Percentiles rank a stretch among this genome's conserved stretches.
phyloP scores from a whole-genome alignment of 73 alveolate species.

The Stentor roeselii region DNA sequence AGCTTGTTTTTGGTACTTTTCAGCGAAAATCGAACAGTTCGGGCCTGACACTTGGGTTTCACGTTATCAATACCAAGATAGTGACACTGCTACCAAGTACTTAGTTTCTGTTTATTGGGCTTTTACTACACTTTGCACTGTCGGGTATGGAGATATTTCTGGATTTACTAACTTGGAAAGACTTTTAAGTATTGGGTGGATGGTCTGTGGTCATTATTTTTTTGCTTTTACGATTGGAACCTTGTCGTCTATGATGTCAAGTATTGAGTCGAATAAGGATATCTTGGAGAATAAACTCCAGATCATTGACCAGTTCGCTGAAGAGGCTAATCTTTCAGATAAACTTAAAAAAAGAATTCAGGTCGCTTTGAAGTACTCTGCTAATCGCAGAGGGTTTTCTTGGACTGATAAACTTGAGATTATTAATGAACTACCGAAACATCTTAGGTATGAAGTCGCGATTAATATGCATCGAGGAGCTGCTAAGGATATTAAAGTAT shows the following conservation, averaged over 20 bases:
- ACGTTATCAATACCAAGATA: constrained; percentile 30
- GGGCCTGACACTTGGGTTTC: constrained; percentile 76
- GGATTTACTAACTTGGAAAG: constrained; percentile 63
- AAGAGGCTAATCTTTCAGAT: constrained; percentile 41
- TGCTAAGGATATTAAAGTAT: constrained; percentile 31
- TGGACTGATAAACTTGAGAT: constrained; percentile 38
- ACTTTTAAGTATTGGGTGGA: constrained; percentile 57
- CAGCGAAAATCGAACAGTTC: constrained; percentile 75
- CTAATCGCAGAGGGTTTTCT: constrained; percentile 40
- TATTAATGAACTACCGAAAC: constrained; percentile 45
- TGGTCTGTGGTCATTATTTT: constrained; percentile 75
- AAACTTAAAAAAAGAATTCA: constrained; percentile 40
- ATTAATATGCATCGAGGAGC: constrained; percentile 53
- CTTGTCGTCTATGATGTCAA: constrained; percentile 60
- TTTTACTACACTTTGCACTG: constrained; percentile 74
- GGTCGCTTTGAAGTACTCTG: constrained; percentile 38
- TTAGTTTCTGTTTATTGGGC: constrained; percentile 72
- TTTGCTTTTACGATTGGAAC: constrained; percentile 73
- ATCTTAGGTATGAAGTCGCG: constrained; percentile 42
- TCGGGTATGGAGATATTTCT: constrained; percentile 91
- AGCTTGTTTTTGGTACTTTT: constrained; percentile 80
- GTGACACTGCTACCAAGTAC: constrained; percentile 27
- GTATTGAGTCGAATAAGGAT: constrained; percentile 54
- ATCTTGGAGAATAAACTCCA: constrained; percentile 33
- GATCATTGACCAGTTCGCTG: constrained; percentile 52